phyloP scores from a whole-genome alignment of 495 filamentous ascomycete species.

The Aspergillus cavernicola region DNA sequence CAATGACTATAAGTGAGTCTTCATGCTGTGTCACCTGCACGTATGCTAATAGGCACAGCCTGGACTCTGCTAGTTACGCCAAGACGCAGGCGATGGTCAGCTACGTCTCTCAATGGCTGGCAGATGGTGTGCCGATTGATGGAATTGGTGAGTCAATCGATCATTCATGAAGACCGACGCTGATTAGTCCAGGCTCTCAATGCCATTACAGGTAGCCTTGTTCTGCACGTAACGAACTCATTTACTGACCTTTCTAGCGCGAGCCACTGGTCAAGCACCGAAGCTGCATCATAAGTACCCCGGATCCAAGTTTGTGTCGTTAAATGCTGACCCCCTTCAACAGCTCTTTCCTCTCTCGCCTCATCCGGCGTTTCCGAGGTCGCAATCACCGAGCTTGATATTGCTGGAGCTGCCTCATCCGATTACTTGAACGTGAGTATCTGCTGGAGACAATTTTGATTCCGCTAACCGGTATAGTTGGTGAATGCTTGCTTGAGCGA shows the following conservation, averaged over 20 bases:
- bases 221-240: not conserved
- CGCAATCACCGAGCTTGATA: constrained; percentile 64
- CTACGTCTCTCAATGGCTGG: constrained; percentile 64
- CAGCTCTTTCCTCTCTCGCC: constrained; percentile 55
- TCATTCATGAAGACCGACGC: not conserved
- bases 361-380: constrained; percentile 50
- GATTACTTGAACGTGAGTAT: constrained; percentile 55
- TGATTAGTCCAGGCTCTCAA: constrained; percentile 48
- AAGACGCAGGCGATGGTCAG: constrained; percentile 61
- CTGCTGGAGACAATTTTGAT: not conserved
- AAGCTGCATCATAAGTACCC: constrained; percentile 24
- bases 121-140: constrained; percentile 65
- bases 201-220: constrained; percentile 46
- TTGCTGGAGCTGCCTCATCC: constrained; percentile 50
- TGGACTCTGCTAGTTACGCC: constrained; percentile 39
- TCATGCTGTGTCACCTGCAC: not conserved
- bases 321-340: constrained; percentile 21
- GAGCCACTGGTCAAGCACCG: constrained; percentile 11
- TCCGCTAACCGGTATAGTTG: constrained; percentile 30
- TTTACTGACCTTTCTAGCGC: constrained; percentile 8
- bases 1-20: constrained; percentile 50
- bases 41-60: constrained; percentile 11
- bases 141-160: constrained; percentile 51
- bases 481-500: constrained; percentile 61
- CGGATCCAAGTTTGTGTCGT: not conserved